Evolutionary conservation across 148 eudicot genomes (phyloP).

Genomic region (Cornus controversa): DNA sequence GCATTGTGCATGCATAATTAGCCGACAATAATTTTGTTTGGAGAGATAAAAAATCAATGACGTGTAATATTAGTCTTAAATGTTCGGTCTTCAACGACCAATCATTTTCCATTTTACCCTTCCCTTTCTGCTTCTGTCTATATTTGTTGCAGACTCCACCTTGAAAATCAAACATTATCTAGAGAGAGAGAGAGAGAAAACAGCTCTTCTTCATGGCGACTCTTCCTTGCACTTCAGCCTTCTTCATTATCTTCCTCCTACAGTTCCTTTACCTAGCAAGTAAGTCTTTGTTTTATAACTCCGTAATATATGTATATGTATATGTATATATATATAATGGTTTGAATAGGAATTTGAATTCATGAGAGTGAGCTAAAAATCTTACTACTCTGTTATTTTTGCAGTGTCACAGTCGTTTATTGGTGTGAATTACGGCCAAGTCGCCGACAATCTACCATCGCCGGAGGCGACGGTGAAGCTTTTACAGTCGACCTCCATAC

Average conservation of each 20-base stretch:
- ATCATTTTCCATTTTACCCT: too few species aligned
- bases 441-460: conserved; percentile 64
- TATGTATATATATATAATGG: neutral
- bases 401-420: conserved; percentile 45
- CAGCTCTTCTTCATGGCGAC: conserved; percentile 11
- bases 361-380: neutral
- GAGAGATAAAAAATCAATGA: too few species aligned
- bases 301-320: neutral
- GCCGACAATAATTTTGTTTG: too few species aligned
- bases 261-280: conserved; percentile 20
- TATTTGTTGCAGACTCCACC: too few species aligned
- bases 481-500: conserved; percentile 40
- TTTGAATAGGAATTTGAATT: too few species aligned
- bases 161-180: too few species aligned
- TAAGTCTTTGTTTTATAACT: conserved; percentile 14
- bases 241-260: conserved; percentile 17
- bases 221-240: conserved; percentile 6
- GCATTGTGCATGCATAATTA: too few species aligned
- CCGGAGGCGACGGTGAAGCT: conserved; percentile 39
- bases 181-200: too few species aligned
- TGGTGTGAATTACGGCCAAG: conserved; percentile 61
- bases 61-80: too few species aligned
- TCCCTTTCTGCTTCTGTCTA: too few species aligned
- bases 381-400: neutral
- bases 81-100: too few species aligned